These are phyloP conservation scores for Isoetes taiwanensis DNA, from an alignment of 75 land plant species.

Conservation along the genomic window DNA sequence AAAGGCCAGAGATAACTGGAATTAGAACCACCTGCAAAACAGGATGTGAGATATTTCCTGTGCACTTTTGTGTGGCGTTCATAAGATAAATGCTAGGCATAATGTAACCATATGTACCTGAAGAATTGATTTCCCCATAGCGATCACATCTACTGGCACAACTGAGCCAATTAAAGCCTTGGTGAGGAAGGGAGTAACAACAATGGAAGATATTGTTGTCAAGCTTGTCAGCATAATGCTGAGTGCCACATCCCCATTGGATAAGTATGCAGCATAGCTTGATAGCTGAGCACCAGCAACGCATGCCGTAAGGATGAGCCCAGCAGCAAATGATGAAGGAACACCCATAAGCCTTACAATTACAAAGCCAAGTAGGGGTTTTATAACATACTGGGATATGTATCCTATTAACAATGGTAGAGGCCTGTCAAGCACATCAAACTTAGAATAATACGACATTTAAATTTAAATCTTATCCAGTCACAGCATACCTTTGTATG, in stretches of 20 bases:
- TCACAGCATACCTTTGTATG: slow-evolving; percentile 42
- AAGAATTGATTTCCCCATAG: slow-evolving; percentile 88
- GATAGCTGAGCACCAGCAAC: slow-evolving; percentile 94
- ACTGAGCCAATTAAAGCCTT: slow-evolving; percentile 91
- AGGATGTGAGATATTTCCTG: too few species aligned
- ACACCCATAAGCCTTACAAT: slow-evolving; percentile 51
- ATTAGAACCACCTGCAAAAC: slow-evolving; percentile 63
- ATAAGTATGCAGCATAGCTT: slow-evolving; percentile 80
- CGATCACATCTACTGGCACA: slow-evolving; percentile 90
- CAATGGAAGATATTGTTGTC: slow-evolving; percentile 68
- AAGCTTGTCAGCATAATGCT: slow-evolving; percentile 76
- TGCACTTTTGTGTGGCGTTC: too few species aligned
- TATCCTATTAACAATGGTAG: slow-evolving; percentile 79
- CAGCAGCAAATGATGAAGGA: slow-evolving; percentile 65
- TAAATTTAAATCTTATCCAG: too few species aligned
- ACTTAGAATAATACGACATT: not conserved
- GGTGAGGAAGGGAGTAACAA: slow-evolving; percentile 72
- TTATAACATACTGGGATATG: slow-evolving; percentile 64
- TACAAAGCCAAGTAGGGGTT: slow-evolving; percentile 64
- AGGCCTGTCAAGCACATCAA: slow-evolving; percentile 49
- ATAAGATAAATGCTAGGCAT: too few species aligned
- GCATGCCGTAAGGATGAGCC: slow-evolving; percentile 79
- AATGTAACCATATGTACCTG: slow-evolving; percentile 37
- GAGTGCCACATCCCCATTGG: slow-evolving; percentile 87
- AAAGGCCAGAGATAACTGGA: slow-evolving; percentile 67